Conservation (phyloP, 345 rosid genomes). For the Crucihimalaya himalaica region DNA sequence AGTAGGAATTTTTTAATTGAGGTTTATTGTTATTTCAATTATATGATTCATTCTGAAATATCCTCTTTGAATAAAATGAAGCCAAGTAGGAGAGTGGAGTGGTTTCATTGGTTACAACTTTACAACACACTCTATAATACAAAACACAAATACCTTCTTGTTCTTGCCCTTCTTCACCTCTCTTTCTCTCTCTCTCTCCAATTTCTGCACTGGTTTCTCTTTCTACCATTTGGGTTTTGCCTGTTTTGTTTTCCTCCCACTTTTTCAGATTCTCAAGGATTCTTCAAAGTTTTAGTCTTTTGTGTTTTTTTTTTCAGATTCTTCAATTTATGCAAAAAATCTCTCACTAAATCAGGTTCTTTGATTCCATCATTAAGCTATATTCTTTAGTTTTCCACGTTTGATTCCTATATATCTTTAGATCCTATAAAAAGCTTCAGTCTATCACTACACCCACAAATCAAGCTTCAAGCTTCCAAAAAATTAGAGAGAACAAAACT, state of each 20-base stretch:
- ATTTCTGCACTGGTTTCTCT: conserved; percentile 15
- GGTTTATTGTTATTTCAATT: background rate
- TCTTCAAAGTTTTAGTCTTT: conserved; percentile 20
- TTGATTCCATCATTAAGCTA: conserved; percentile 25
- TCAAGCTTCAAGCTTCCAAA: conserved; percentile 19
- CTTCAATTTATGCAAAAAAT: conserved; percentile 24
- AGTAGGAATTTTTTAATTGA: background rate
- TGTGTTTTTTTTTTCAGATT: background rate
- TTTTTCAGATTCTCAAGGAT: conserved; percentile 35
- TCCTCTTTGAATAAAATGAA: conserved; percentile 32
- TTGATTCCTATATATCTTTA: conserved; percentile 26
- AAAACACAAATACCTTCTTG: conserved; percentile 29
- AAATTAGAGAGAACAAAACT: background rate
- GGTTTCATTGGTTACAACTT: conserved; percentile 33
- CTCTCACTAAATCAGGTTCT: conserved; percentile 33
- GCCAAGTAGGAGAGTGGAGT: conserved; percentile 43
- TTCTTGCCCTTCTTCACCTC: conserved; percentile 28
- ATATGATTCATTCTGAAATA: conserved; percentile 16
- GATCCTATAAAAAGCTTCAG: conserved; percentile 25
- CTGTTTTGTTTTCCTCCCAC: conserved; percentile 15
- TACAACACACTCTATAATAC: conserved; percentile 30
- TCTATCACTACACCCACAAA: conserved; percentile 19
- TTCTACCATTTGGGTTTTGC: background rate
- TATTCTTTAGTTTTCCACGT: background rate
- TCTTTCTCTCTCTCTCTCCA: conserved; percentile 4